Percentiles rank a stretch among this genome's conserved stretches.
These are phyloP conservation scores for Acacia confusa DNA, from an alignment of 306 rosid genomes.

Conservation along the genomic window DNA sequence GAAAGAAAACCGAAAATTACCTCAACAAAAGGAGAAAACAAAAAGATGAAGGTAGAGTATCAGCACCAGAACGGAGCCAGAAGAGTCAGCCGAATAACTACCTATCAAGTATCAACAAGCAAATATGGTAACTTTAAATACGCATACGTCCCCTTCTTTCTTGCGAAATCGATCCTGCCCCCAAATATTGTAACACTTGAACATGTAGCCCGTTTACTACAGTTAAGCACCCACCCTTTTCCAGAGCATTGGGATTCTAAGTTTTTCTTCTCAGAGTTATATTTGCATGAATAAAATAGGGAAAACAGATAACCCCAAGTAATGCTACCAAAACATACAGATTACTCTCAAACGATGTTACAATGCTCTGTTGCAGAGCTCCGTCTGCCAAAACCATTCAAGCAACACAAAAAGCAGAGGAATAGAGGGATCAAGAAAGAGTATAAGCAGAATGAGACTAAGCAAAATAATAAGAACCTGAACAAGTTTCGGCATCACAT, in stretches of 20 bases:
- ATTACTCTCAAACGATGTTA: too few species aligned
- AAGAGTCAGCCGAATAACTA: background rate
- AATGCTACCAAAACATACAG: too few species aligned
- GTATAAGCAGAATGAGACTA: too few species aligned
- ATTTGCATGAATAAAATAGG: constrained; percentile 14
- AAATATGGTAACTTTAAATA: background rate
- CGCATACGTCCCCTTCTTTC: background rate
- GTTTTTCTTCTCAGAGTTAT: background rate
- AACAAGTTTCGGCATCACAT: background rate
- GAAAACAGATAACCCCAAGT: background rate
- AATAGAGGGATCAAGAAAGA: too few species aligned
- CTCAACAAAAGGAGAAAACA: too few species aligned
- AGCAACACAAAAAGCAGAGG: background rate
- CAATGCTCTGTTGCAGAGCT: too few species aligned
- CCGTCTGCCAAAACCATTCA: background rate
- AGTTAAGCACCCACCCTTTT: background rate
- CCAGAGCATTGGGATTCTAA: background rate
- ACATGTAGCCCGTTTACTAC: background rate
- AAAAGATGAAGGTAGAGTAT: background rate
- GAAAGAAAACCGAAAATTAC: background rate
- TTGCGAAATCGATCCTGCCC: background rate
- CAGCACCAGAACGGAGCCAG: background rate
- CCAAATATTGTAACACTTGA: background rate
- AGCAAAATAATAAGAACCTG: too few species aligned
- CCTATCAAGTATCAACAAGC: background rate